These are phyloP conservation scores for Suillus luteus DNA, from an alignment of 768 basidiomycete genomes.

Conservation along the genomic window DNA sequence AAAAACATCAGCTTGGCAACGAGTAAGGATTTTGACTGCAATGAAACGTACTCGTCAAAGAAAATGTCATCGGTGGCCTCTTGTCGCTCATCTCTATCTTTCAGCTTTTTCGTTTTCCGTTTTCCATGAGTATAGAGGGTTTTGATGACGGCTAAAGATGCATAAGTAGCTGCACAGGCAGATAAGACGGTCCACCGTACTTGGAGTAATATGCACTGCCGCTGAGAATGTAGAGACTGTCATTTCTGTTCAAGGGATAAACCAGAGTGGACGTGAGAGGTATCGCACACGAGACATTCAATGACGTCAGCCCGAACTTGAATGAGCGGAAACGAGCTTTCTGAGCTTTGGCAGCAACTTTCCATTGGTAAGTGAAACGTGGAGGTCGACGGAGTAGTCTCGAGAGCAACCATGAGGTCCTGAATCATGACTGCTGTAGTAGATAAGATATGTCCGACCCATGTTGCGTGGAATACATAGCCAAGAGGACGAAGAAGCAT, in stretches of 20 bases:
- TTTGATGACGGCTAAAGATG: conserved; percentile 50
- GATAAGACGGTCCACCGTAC: conserved; percentile 26
- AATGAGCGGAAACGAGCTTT: background rate
- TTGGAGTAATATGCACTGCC: conserved; percentile 55
- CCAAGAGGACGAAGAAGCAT: background rate
- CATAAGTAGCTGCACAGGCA: background rate
- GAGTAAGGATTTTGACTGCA: background rate
- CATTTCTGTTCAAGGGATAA: conserved; percentile 33
- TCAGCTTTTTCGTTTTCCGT: conserved; percentile 42
- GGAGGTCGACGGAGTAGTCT: background rate
- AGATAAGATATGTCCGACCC: background rate
- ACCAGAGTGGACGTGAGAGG: background rate
- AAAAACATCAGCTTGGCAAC: background rate
- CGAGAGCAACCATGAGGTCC: background rate
- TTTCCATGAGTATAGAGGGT: conserved; percentile 52
- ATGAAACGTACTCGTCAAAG: conserved; percentile 60
- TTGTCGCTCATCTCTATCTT: conserved; percentile 35
- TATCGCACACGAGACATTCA: background rate
- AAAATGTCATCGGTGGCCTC: conserved; percentile 61
- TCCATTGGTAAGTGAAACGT: background rate
- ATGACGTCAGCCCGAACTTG: background rate
- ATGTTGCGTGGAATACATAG: background rate
- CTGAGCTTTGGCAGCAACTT: background rate
- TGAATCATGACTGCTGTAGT: background rate
- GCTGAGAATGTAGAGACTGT: conserved; percentile 56